Evolutionary conservation across 148 eudicot species (phyloP).

Genomic region (Camellia lanceoleosa): DNA sequence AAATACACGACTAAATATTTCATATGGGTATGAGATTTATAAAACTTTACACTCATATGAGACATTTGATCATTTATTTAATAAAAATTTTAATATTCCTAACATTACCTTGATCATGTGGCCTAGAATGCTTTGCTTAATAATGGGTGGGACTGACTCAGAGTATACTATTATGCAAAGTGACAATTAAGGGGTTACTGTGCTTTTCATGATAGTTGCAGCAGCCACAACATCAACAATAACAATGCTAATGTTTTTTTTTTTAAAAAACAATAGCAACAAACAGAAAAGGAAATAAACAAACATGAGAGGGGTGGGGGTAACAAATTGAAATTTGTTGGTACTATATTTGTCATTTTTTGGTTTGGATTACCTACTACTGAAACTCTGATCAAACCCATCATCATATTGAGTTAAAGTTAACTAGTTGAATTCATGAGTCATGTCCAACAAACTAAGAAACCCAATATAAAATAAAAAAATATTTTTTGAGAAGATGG

Average conservation of each 20-base stretch:
- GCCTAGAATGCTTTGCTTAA: conserved; percentile 7
- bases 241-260: background rate
- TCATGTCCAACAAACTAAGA: conserved; percentile 1
- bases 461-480: too few species aligned
- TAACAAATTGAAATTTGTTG: background rate
- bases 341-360: background rate
- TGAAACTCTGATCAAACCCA: background rate
- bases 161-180: conserved; percentile 18
- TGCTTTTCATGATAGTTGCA: background rate
- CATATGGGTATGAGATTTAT: too few species aligned
- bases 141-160: background rate
- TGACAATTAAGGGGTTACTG: conserved; percentile 5
- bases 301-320: background rate
- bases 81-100: too few species aligned
- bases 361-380: background rate
- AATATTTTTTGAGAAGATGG: too few species aligned
- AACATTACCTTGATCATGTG: background rate
- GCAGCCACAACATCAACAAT: background rate
- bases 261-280: background rate
- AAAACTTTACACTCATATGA: too few species aligned
- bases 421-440: background rate
- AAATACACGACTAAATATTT: too few species aligned
- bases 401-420: background rate
- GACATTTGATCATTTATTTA: too few species aligned
- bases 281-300: background rate